Conservation (phyloP, 306 rosid species). For the Inga laurina region DNA sequence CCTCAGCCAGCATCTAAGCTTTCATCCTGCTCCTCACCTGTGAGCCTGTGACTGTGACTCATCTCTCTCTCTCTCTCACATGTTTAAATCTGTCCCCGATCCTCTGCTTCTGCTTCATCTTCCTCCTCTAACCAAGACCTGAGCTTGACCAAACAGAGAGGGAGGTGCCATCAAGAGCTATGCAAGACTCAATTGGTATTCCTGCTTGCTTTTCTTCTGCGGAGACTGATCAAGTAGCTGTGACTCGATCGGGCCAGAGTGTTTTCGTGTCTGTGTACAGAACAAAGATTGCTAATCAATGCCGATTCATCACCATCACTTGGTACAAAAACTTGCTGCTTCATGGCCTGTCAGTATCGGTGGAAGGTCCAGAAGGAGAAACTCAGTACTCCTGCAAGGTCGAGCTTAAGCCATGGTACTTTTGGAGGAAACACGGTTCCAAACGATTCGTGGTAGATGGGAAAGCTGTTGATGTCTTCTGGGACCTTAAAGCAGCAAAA, state of each 20-base stretch:
- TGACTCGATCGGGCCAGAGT: constrained; percentile 79
- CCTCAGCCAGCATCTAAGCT: constrained; percentile 58
- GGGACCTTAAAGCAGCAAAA: constrained; percentile 84
- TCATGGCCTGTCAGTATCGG: constrained; percentile 72
- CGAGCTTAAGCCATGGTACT: constrained; percentile 92
- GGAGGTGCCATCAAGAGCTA: constrained; percentile 16
- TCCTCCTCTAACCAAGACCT: constrained; percentile 1
- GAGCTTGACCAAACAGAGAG: neutral
- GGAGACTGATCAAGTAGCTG: constrained; percentile 53
- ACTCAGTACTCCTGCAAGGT: constrained; percentile 73
- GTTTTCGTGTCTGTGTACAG: constrained; percentile 69
- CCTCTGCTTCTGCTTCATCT: constrained; percentile 22
- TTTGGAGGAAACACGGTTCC: constrained; percentile 86
- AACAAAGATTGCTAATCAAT: constrained; percentile 66
- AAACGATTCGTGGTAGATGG: constrained; percentile 63
- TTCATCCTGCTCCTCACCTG: constrained; percentile 27
- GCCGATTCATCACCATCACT: constrained; percentile 72
- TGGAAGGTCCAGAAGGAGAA: constrained; percentile 70
- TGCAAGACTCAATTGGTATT: constrained; percentile 78
- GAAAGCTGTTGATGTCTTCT: constrained; percentile 55
- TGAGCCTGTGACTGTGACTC: constrained; percentile 38
- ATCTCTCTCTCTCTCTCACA: constrained; percentile 1
- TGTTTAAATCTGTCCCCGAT: constrained; percentile 22
- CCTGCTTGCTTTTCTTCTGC: constrained; percentile 75
- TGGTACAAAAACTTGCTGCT: constrained; percentile 82